Percentiles rank a stretch among this genome's conserved stretches.
Evolutionary conservation across 805 yeast species (phyloP).

Genomic region (Starmerella floricola): DNA sequence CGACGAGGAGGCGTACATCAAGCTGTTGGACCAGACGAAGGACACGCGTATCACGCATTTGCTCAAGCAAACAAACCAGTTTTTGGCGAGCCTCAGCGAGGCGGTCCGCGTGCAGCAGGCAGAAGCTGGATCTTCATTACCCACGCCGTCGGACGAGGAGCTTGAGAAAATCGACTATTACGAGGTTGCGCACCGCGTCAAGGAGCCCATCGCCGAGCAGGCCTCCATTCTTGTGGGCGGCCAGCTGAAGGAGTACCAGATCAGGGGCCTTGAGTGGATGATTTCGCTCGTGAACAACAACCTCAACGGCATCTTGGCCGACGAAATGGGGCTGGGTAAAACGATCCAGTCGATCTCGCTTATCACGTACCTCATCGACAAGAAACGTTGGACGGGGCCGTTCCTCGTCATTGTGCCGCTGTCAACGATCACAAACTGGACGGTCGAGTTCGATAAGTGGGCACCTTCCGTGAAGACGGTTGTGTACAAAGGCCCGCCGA

Average conservation of each 20-base stretch:
- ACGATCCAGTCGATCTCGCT: constrained; percentile 90
- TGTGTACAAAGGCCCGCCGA: constrained; percentile 87
- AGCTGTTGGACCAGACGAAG: constrained; percentile 87
- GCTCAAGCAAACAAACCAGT: constrained; percentile 78
- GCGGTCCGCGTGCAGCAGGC: constrained; percentile 82
- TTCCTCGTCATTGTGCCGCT: constrained; percentile 88
- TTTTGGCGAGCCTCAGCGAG: constrained; percentile 77
- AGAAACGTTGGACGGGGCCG: constrained; percentile 67
- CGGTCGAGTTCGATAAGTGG: constrained; percentile 92
- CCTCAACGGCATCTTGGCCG: constrained; percentile 91
- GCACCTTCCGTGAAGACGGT: constrained; percentile 76
- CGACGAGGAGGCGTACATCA: constrained; percentile 95
- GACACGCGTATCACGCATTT: constrained; percentile 95
- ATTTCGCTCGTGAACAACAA: constrained; percentile 87
- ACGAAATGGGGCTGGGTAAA: constrained; percentile 97
- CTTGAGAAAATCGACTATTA: constrained; percentile 66
- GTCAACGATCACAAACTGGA: constrained; percentile 92
- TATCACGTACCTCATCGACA: constrained; percentile 69
- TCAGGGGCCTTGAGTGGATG: constrained; percentile 97
- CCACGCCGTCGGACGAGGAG: constrained; percentile 25
- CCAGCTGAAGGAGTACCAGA: constrained; percentile 78
- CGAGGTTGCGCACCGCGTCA: constrained; percentile 79
- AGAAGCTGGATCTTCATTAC: constrained; percentile 19
- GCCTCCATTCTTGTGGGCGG: constrained; percentile 86
- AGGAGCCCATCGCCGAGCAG: constrained; percentile 68